Evolutionary conservation across 202 grass and related monocot species (phyloP).

Genomic region (Musa balbisiana): DNA sequence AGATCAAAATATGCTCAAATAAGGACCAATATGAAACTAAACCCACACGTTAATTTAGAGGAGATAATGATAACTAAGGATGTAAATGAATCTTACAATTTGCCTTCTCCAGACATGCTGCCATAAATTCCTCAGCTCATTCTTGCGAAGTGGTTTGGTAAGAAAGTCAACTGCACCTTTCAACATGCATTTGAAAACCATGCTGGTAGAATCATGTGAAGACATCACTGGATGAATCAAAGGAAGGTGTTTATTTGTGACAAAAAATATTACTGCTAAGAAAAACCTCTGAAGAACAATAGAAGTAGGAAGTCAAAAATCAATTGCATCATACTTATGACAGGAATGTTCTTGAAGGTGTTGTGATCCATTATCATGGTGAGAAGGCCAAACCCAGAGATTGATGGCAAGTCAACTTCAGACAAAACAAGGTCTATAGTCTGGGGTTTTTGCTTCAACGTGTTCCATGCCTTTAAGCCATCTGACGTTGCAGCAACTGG

Average conservation of each 20-base stretch:
- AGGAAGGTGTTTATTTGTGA: neutral
- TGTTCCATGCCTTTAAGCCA: slow-evolving; percentile 82
- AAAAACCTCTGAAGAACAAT: neutral
- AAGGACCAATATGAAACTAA: too few species aligned
- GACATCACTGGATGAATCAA: slow-evolving; percentile 83
- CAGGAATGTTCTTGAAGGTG: slow-evolving; percentile 80
- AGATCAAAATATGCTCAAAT: slow-evolving; percentile 1
- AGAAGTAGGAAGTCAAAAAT: neutral
- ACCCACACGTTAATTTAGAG: neutral
- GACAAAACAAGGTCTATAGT: slow-evolving; percentile 85
- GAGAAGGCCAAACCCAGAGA: slow-evolving; percentile 89
- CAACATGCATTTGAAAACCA: slow-evolving; percentile 98
- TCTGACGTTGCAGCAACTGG: slow-evolving; percentile 63
- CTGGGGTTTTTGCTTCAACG: slow-evolving; percentile 75
- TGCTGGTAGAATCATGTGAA: slow-evolving; percentile 88
- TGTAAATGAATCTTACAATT: slow-evolving; percentile 36
- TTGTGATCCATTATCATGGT: slow-evolving; percentile 93
- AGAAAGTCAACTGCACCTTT: slow-evolving; percentile 97
- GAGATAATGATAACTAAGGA: neutral
- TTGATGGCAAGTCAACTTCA: slow-evolving; percentile 88
- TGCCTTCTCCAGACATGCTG: slow-evolving; percentile 99
- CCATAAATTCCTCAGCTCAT: slow-evolving; percentile 91
- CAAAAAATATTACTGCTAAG: neutral
- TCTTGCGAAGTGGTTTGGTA: slow-evolving; percentile 85
- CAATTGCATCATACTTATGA: slow-evolving; percentile 67